Percentiles rank a stretch among this genome's conserved stretches.
Conservation (phyloP, 345 rosid genomes). For the Trapa bicornis region DNA sequence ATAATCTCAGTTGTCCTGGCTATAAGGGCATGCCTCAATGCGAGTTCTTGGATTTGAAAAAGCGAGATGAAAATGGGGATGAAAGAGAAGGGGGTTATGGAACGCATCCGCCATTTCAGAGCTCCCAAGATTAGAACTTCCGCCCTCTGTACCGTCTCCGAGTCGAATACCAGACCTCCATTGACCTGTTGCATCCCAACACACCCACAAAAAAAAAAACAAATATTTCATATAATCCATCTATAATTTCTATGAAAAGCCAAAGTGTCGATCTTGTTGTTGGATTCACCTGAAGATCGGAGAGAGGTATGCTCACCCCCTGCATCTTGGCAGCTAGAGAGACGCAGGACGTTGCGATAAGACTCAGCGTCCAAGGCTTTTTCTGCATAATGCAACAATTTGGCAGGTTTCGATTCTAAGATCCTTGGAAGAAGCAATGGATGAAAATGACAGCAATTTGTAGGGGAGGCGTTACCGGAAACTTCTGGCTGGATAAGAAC, state of each 20-base stretch:
- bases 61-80: slow-evolving; percentile 33
- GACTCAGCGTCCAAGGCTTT: slow-evolving; percentile 51
- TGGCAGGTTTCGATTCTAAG: neutral
- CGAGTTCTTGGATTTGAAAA: slow-evolving; percentile 27
- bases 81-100: slow-evolving; percentile 58
- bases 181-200: slow-evolving; percentile 20
- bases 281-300: slow-evolving; percentile 32
- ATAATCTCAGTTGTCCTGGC: slow-evolving; percentile 36
- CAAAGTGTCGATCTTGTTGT: neutral
- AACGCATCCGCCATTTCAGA: slow-evolving; percentile 61
- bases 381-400: neutral
- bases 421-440: neutral
- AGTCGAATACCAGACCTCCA: slow-evolving; percentile 33
- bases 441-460: neutral
- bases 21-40: slow-evolving; percentile 30
- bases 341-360: slow-evolving; percentile 54
- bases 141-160: slow-evolving; percentile 33
- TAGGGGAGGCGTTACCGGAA: slow-evolving; percentile 27
- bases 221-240: neutral
- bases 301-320: slow-evolving; percentile 23
- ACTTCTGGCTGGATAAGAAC: slow-evolving; percentile 46
- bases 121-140: slow-evolving; percentile 48
- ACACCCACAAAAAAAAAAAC: too few species aligned
- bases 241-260: neutral
- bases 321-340: slow-evolving; percentile 71